phyloP scores from a whole-genome alignment of 441 rosid species.

The Codiaeum variegatum region DNA sequence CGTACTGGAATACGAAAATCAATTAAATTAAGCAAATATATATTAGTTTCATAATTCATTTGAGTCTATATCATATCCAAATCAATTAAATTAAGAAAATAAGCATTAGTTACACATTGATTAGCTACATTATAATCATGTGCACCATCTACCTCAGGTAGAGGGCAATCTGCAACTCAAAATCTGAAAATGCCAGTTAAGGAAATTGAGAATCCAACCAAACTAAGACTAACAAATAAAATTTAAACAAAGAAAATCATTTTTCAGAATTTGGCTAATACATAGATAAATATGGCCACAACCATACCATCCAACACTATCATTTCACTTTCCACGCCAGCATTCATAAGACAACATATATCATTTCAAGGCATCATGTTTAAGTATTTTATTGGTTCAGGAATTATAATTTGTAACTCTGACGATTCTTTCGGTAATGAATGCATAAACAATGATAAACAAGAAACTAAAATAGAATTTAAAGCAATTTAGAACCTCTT shows the following conservation, averaged over 20 bases:
- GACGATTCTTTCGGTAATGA: neutral
- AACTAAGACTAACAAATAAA: neutral
- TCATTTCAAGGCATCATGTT: neutral
- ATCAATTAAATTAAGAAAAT: neutral
- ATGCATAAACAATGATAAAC: neutral
- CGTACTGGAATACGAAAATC: neutral
- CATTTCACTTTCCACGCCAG: neutral
- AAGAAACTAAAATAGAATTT: neutral
- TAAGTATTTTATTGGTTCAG: neutral
- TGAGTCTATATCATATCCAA: neutral
- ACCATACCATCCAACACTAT: neutral
- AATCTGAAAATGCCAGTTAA: neutral
- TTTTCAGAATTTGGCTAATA: neutral
- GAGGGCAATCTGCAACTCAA: conserved; percentile 1
- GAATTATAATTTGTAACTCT: neutral
- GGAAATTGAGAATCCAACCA: neutral
- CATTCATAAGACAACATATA: neutral
- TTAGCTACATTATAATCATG: neutral
- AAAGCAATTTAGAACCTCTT: neutral
- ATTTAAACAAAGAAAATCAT: neutral
- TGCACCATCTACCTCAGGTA: neutral
- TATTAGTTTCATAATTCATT: neutral
- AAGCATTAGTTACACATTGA: neutral
- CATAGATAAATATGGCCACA: neutral
- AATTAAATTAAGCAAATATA: neutral